A percentile compares a stretch with the other conserved stretches of the same genome.
Conservation (phyloP, 805 yeast species). For the Blastobotrys attinorum region DNA sequence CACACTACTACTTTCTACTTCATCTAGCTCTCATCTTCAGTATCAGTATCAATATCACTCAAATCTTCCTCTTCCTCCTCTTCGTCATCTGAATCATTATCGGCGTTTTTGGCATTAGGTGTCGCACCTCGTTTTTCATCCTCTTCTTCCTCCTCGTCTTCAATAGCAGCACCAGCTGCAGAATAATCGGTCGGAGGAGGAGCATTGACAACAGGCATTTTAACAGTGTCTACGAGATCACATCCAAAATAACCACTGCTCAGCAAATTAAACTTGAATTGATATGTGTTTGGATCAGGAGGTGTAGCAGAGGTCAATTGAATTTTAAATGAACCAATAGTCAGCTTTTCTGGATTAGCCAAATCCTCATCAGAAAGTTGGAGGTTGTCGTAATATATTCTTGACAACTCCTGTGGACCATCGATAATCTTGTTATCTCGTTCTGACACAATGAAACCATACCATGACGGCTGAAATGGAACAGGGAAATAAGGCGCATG, state of each 20-base stretch:
- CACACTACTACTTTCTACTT: neutral
- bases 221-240: conserved; percentile 65
- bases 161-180: conserved; percentile 23
- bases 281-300: conserved; percentile 51
- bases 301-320: conserved; percentile 75
- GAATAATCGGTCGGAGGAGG: too few species aligned
- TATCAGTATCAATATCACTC: conserved; percentile 55
- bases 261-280: conserved; percentile 62
- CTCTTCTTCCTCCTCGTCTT: conserved; percentile 35
- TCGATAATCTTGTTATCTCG: conserved; percentile 77
- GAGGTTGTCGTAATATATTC: conserved; percentile 50
- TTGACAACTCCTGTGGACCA: conserved; percentile 45
- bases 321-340: conserved; percentile 66
- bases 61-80: conserved; percentile 38
- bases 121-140: conserved; percentile 52
- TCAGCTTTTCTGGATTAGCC: conserved; percentile 32
- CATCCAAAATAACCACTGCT: conserved; percentile 75
- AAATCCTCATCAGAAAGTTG: conserved; percentile 42
- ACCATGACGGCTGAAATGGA: conserved; percentile 45
- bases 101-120: conserved; percentile 28
- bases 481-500: conserved; percentile 74
- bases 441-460: conserved; percentile 60
- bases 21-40: conserved; percentile 42
- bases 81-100: conserved; percentile 33
- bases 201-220: conserved; percentile 60